phyloP scores from a whole-genome alignment of 768 basidiomycete species.

The Lentinula sp. region DNA sequence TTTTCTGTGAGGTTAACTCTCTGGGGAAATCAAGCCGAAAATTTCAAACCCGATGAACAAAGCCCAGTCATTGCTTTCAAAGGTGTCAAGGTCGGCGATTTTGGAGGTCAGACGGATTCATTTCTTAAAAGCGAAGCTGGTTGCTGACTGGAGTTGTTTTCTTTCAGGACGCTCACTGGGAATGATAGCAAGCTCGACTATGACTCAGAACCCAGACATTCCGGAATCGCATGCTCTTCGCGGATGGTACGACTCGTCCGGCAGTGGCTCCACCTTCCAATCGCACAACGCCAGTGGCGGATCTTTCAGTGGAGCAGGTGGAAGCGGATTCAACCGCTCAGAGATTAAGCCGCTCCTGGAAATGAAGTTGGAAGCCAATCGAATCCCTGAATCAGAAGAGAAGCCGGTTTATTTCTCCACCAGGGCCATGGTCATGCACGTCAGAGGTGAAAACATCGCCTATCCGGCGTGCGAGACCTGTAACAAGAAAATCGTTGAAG shows the following conservation, averaged over 20 bases:
- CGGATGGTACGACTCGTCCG: slow-evolving; percentile 87
- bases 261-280: slow-evolving; percentile 59
- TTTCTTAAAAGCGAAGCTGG: not conserved
- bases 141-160: not conserved
- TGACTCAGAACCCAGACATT: slow-evolving; percentile 89
- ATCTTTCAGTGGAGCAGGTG: slow-evolving; percentile 19
- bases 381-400: slow-evolving; percentile 58
- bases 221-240: slow-evolving; percentile 78
- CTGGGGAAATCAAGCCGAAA: slow-evolving; percentile 95
- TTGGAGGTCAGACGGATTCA: slow-evolving; percentile 49
- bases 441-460: slow-evolving; percentile 73
- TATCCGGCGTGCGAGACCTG: slow-evolving; percentile 90
- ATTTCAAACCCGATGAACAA: slow-evolving; percentile 48
- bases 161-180: slow-evolving; percentile 72
- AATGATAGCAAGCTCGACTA: slow-evolving; percentile 72
- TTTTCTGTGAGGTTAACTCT: slow-evolving; percentile 80
- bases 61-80: slow-evolving; percentile 87
- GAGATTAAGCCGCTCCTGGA: slow-evolving; percentile 72
- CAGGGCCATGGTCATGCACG: slow-evolving; percentile 81
- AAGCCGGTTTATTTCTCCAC: slow-evolving; percentile 75
- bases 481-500: slow-evolving; percentile 82
- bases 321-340: slow-evolving; percentile 55
- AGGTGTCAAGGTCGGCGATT: slow-evolving; percentile 90
- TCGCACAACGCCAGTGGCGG: slow-evolving; percentile 45
- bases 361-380: slow-evolving; percentile 62